A percentile compares a stretch with the other conserved stretches of the same genome.
phyloP scores from a whole-genome alignment of 1,284 basidiomycete species.

The Cerrena zonata region DNA sequence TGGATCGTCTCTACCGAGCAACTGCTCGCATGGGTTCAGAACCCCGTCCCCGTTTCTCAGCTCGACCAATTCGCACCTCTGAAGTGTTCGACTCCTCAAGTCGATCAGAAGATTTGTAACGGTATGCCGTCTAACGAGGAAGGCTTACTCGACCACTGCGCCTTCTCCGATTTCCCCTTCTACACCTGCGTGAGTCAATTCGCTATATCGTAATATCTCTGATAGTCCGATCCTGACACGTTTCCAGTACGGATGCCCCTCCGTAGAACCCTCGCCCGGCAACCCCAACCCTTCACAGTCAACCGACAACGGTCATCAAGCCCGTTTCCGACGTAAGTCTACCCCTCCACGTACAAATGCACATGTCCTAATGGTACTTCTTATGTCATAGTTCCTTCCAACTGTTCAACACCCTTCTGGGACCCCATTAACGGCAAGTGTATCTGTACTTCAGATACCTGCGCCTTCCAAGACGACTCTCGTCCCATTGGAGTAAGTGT shows the following conservation, averaged over 20 bases:
- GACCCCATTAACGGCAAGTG: constrained; percentile 66
- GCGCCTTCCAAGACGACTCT: constrained; percentile 59
- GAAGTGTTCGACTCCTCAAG: constrained; percentile 58
- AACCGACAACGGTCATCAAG: constrained; percentile 34
- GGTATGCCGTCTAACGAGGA: constrained; percentile 62
- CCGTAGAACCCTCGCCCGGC: constrained; percentile 43
- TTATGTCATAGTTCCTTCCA: constrained; percentile 48
- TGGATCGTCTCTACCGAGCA: constrained; percentile 77
- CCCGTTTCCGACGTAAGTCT: constrained; percentile 50
- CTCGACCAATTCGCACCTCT: constrained; percentile 49
- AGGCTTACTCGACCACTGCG: constrained; percentile 56
- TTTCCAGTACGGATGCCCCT: constrained; percentile 66
- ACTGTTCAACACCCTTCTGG: constrained; percentile 78
- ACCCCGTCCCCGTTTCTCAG: constrained; percentile 62
- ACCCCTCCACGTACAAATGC: background rate
- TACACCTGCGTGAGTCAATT: constrained; percentile 57
- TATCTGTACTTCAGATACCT: constrained; percentile 50
- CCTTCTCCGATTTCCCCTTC: constrained; percentile 71
- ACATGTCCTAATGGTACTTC: background rate
- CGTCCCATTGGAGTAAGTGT: constrained; percentile 62
- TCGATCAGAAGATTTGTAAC: constrained; percentile 65
- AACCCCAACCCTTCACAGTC: constrained; percentile 65
- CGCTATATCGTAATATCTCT: too few relatives aligned
- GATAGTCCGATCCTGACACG: background rate
- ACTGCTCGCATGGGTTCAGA: constrained; percentile 67